Evolutionary conservation across 495 filamentous ascomycete genomes (phyloP).

Genomic region (Cercophora samala): DNA sequence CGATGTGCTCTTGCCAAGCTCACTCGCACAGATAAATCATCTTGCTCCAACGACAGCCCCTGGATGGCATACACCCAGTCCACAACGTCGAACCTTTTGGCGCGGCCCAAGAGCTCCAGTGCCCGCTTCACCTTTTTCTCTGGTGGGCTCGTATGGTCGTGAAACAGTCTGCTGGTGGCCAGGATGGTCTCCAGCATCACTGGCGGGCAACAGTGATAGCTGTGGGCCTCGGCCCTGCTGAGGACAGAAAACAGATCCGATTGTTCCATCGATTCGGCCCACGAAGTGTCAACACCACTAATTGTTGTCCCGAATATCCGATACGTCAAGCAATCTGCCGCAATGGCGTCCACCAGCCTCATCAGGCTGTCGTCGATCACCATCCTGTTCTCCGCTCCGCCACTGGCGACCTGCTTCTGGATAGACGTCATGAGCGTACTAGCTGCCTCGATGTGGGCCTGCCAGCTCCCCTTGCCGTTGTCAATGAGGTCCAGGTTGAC

Average conservation of each 20-base stretch:
- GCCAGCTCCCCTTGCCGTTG: constrained; percentile 54
- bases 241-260: constrained; percentile 36
- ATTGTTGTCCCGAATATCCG: constrained; percentile 39
- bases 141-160: not conserved
- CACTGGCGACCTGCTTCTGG: constrained; percentile 18
- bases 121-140: constrained; percentile 24
- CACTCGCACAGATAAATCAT: constrained; percentile 39
- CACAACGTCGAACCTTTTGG: constrained; percentile 32
- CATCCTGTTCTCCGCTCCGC: not conserved
- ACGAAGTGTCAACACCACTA: constrained; percentile 16
- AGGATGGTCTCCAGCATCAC: constrained; percentile 40
- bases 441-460: constrained; percentile 51
- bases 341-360: constrained; percentile 39
- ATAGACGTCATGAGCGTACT: constrained; percentile 40
- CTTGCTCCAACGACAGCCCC: constrained; percentile 27
- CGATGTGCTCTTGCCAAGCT: constrained; percentile 45
- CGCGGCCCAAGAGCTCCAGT: constrained; percentile 31
- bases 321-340: constrained; percentile 47
- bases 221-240: constrained; percentile 41
- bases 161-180: constrained; percentile 32
- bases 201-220: constrained; percentile 47
- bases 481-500: constrained; percentile 58
- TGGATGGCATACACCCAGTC: constrained; percentile 39
- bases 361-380: constrained; percentile 24
- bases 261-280: constrained; percentile 21